phyloP scores from a whole-genome alignment of 495 filamentous ascomycete species.

The Penicillium maclennaniae region DNA sequence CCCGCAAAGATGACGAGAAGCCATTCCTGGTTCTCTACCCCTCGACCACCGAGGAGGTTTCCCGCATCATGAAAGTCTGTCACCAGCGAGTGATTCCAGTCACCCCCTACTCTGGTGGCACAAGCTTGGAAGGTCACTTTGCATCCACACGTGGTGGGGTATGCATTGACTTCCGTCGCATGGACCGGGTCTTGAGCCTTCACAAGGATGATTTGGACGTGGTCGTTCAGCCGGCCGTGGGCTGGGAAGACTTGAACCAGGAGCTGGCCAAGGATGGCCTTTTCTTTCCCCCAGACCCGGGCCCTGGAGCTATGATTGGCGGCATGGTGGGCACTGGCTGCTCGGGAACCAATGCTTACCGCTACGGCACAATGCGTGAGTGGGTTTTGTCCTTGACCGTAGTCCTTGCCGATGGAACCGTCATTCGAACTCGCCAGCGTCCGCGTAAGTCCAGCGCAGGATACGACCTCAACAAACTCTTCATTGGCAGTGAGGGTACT shows the following conservation, averaged over 20 bases:
- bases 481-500: constrained; percentile 64
- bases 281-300: constrained; percentile 66
- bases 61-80: constrained; percentile 60
- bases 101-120: constrained; percentile 61
- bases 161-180: constrained; percentile 61
- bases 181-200: constrained; percentile 55
- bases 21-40: constrained; percentile 51
- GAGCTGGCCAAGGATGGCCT: constrained; percentile 51
- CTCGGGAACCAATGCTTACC: constrained; percentile 64
- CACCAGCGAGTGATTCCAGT: constrained; percentile 58
- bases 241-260: constrained; percentile 62
- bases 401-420: constrained; percentile 61
- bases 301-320: constrained; percentile 64
- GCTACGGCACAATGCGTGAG: constrained; percentile 67
- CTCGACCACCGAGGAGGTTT: constrained; percentile 52
- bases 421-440: constrained; percentile 63
- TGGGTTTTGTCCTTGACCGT: constrained; percentile 64
- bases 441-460: constrained; percentile 64
- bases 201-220: constrained; percentile 60
- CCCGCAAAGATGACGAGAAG: constrained; percentile 42
- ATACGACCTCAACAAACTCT: constrained; percentile 60
- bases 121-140: constrained; percentile 61
- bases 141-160: constrained; percentile 58
- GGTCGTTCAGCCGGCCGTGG: constrained; percentile 62
- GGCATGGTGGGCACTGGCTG: constrained; percentile 67